Base-by-base conservation (phyloP, 2,329 filamentous ascomycete genomes). In the Ophioceras dolichostomum region DNA sequence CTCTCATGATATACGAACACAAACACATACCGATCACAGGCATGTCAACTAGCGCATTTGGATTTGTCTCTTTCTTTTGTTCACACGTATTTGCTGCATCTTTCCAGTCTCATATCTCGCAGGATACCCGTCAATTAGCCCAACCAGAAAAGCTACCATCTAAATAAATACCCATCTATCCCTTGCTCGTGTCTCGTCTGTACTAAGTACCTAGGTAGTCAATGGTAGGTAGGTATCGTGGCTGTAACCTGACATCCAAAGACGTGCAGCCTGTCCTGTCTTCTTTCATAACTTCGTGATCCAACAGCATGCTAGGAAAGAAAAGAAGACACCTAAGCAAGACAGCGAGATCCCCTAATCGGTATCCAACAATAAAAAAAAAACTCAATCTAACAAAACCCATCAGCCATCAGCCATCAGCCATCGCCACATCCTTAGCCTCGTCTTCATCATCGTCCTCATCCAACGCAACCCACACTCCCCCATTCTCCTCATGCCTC, bases 401-500 rank as follows among this genome's bases (percentile, higher is more conserved):
- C 29, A n/a, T n/a, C n/a, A n/a, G n/a, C n/a, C n/a, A n/a, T n/a
- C n/a, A n/a, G n/a, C n/a, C n/a, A n/a, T n/a, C n/a, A n/a, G n/a
- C n/a, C n/a, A n/a, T n/a, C n/a, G n/a, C n/a, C n/a, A n/a, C n/a
- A n/a, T n/a, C n/a, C n/a, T n/a, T n/a, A n/a, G n/a, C n/a, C n/a
- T n/a, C 9, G 9, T n/a, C n/a, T 30, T 30, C 22, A 36, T 12
- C 14, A 5, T 29, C n/a, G n/a, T 32, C 14, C 14, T 32, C 29
- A 31, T 17, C 29, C 29, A n/a, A 31, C 8, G 8, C 16, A 31
- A 31, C 37, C 37, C 32, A 39, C 19, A 14, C 26, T 2, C 24
- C 17, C 26, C 37, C 24, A 21, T 24, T 26, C 19, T 34, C 32
- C 28, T 39, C 18, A 24, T 39, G 45, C 9, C 57, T 40, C 22